Evolutionary conservation across 2,329 filamentous ascomycete genomes (phyloP).

Genomic region (Aspergillus vadensis): DNA sequence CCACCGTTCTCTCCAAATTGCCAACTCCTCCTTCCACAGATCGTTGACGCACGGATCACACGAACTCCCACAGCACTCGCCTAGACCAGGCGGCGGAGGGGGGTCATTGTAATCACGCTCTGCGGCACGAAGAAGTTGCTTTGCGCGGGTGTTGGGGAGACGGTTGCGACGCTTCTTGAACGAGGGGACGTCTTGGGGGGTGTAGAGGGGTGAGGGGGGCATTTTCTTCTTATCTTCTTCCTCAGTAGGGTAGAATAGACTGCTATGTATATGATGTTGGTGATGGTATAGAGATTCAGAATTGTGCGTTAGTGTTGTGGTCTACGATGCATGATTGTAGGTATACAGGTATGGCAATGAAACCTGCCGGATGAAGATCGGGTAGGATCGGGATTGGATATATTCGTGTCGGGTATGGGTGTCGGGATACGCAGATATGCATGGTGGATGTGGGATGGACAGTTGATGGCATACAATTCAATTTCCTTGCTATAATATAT

Average conservation of each 20-base stretch:
- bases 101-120: slow-evolving; percentile 34
- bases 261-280: background rate
- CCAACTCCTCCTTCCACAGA: slow-evolving; percentile 38
- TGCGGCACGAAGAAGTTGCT: slow-evolving; percentile 37
- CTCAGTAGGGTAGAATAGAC: background rate
- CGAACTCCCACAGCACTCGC: slow-evolving; percentile 40
- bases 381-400: background rate
- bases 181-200: slow-evolving; percentile 26
- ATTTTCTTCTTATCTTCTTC: background rate
- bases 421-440: background rate
- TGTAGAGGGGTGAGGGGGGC: slow-evolving; percentile 27
- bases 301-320: too few species aligned
- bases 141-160: slow-evolving; percentile 32
- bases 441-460: too few species aligned
- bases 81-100: slow-evolving; percentile 35
- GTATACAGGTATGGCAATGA: background rate
- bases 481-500: too few species aligned
- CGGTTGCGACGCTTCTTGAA: slow-evolving; percentile 35
- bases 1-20: slow-evolving; percentile 39
- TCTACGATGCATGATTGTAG: background rate
- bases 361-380: background rate
- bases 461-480: too few species aligned
- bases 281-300: background rate
- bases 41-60: slow-evolving; percentile 41
- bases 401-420: background rate